These are phyloP conservation scores for Helotiales sp. DNA, from an alignment of 2,329 filamentous ascomycete species.

Conservation along the genomic window DNA sequence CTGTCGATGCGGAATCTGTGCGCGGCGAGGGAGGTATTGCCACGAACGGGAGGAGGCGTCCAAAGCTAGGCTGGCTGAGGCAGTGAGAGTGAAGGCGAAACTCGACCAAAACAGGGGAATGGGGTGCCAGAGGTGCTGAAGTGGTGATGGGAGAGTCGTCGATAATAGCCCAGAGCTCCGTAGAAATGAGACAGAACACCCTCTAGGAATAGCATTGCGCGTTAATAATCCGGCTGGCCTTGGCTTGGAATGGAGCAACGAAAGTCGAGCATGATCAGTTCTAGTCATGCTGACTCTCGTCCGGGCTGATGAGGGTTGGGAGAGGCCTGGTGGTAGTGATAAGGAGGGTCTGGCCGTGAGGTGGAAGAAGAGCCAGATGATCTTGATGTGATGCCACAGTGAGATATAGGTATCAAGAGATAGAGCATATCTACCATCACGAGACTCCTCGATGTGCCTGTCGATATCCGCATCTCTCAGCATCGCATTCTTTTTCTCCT, in stretches of 20 bases:
- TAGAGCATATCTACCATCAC: background rate
- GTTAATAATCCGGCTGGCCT: background rate
- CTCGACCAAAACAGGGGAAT: background rate
- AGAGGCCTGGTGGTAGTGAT: background rate
- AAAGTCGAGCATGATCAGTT: background rate
- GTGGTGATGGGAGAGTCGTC: constrained; percentile 5
- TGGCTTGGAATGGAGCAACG: background rate
- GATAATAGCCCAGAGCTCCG: background rate
- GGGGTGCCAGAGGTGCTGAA: background rate
- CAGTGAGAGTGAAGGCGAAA: background rate
- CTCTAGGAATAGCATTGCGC: background rate
- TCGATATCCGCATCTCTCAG: background rate
- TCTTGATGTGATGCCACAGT: background rate
- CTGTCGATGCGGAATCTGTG: too few species aligned
- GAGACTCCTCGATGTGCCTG: background rate
- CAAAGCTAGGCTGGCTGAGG: background rate
- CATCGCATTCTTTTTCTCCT: background rate
- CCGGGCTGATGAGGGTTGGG: background rate
- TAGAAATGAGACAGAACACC: constrained; percentile 12
- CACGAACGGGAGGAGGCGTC: background rate
- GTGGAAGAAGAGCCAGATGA: background rate
- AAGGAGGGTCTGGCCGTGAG: background rate
- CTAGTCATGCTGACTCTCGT: constrained; percentile 5
- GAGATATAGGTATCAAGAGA: background rate
- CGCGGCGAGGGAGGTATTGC: background rate